Evolutionary conservation across 768 basidiomycete species (phyloP), one percentile per base, ranked within the genome.

Genomic region (Floccularia luteovirens): DNA sequence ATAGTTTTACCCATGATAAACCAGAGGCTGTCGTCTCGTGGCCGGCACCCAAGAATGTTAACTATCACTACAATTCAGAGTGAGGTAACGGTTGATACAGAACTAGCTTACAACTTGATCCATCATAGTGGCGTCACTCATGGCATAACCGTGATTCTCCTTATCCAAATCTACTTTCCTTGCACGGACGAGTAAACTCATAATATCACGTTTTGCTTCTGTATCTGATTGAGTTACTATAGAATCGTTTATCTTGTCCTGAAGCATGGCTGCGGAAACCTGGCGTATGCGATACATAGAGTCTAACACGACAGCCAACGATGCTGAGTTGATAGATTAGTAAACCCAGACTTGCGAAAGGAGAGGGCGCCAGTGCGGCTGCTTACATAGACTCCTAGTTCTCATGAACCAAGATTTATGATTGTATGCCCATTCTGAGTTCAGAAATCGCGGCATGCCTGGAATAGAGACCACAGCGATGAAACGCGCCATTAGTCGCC

Each of bases 11-110:
- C 74, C 75, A 80, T 16, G 66, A 56, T 19, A 69, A 44, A 13
- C 70, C 71, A 32, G 67, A 64, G 0, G 72, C 69, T 8, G 69
- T 71, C 3, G 70, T 71, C 52, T 64, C 64, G 41, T 64, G 64
- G 8, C 66, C 71, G 12, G 72, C 70, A 1, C 64, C 68, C 10
- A 74, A 51, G 56, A 74, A 72, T 3, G 72, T 74, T 6, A 74
- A 47, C 68, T 70, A 36, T 27, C 10, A n/a, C 10, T 19, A 19
- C 19, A 25, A 35, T 19, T 11, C 21, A 27, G 14, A 43, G 23
- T 11, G 10, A 14, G 8, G 32, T 7, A 16, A 3, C n/a, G n/a
- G n/a, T n/a, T n/a, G n/a, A n/a, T 6, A 19, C 24, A 3, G 13
- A 35, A 19, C 12, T 13, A 11, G 38, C 22, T 11, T 20, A 63